Base-by-base conservation (phyloP, 2,329 filamentous ascomycete genomes). In the Epichloe gansuensis region DNA sequence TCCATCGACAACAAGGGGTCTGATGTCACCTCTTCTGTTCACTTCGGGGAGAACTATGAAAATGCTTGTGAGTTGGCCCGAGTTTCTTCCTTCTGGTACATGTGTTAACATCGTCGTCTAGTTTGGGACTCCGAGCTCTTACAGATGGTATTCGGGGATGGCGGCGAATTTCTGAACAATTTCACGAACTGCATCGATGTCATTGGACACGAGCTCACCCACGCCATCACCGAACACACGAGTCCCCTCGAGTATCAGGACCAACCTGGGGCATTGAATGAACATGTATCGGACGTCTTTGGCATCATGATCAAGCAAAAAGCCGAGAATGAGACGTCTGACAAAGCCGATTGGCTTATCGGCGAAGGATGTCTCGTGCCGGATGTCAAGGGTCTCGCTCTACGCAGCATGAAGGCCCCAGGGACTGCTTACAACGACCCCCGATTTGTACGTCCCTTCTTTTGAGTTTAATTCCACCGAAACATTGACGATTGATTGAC, bases 61-160 rank as follows among this genome's bases (percentile, higher is more conserved):
- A 78, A 78, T 61, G 75, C 76, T 38, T 76, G 69, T 72, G 38
- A 15, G 49, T 45, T 27, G 13, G 9, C 6, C 4, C 9, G 4
- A 9, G 13, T n/a, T 4, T 7, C 12, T 36, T 21, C 12, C 5
- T 5, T 35, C 8, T 31, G 15, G 7, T 13, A 5, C 17, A 21
- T 25, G 27, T 35, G 34, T 1, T 49, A 25, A 49, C 47, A 34
- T 21, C 2, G 9, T 13, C 7, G 34, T 15, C 23, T 42, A 72
- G 70, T 75, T 59, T 79, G 76, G 75, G 71, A 77, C 52, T 67
- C 72, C 2, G 63, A 69, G 54, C 65, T 63, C 46, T 60, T 66
- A 38, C 74, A 78, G 58, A 77, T 80, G 71, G 74, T 78, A 4
- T 80, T 76, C 56, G 77, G 77, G 3, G 76, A 80, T 50, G 76